Base-by-base conservation (phyloP, 805 yeast genomes). In the Candida dendrica region DNA sequence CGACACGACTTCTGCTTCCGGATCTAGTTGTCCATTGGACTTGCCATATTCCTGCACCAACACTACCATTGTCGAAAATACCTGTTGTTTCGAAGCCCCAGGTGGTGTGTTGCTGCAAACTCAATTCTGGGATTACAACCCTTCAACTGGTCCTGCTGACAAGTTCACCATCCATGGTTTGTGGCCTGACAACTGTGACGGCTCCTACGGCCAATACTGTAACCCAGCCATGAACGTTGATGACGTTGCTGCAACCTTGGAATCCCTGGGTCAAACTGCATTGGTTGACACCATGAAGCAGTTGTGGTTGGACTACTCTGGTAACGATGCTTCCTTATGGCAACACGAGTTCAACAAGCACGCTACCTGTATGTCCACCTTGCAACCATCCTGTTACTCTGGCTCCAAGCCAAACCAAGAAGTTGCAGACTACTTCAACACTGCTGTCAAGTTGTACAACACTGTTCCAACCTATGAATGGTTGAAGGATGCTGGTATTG, bases 261-360 rank as follows among this genome's bases (percentile, higher is more conserved):
- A 64, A 40, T 47, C 66, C 15, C 69, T 69, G 41, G 63, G 65
- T 29, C 81, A 81, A 41, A 50, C 56, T 9, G 80, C 72, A 10
- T 66, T 88, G 39, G 66, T 84, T 37, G 60, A 64, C 1, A 70
- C 71, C 44, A 77, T 90, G 87, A 49, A 64, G 19, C 53, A 54
- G 26, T 62, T 71, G 46, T 90, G 97, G 97, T 81, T 83, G 58
- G 81, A 83, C 53, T 74, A 72, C 54, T 77, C 76, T 39, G 87
- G 87, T 10, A 60, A 74, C 42, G 91, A 84, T 57, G 80, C 76
- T 44, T 58, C 71, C 5, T 65, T 90, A 39, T 90, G 98, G 98
- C 71, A 75, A 31, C 96, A 90, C 62, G 97, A 90, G 63, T 90
- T 76, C 72, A 89, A 90, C 66, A 90, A 90, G 60, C 98, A 90